Evolutionary conservation across 2,329 filamentous ascomycete species (phyloP), one percentile per base, ranked within the genome.

Genomic region (Fusarium cicatricum): DNA sequence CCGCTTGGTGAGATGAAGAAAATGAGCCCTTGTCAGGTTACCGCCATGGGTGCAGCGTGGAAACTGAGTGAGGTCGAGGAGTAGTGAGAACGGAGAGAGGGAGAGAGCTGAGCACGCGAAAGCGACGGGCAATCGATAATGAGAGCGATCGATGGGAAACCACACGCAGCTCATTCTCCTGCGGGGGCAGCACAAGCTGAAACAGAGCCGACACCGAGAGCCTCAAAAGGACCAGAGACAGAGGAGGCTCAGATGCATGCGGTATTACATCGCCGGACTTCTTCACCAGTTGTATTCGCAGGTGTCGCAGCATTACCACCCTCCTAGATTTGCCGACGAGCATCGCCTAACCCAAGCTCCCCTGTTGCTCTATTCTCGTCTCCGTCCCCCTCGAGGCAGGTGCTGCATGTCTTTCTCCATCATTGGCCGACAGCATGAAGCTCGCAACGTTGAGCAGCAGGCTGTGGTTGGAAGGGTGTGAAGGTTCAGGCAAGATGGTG

Each of bases 401-500:
- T 45, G 54, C 28, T 60, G 54, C 50, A 37, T 40, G 54, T 38
- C 36, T 38, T 37, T 37, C 14, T 33, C 29, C 28, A 33, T 21
- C 31, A 68, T 68, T 68, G 65, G 65, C 36, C 34, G 31, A 29
- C 16, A 32, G 29, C 11, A 33, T 31, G 11, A 26, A 41, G 45
- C 51, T 52, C 54, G 34, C 50, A 57, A 55, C 52, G 46, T 62
- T 54, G 52, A 65, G 53, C 62, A 52, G 44, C 47, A 44, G 50
- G 54, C 38, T 40, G 44, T 39, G 47, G 16, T 49, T 45, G 56
- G 36, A 52, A 26, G 49, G 50, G 17, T 36, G 46, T 49, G 32
- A 51, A 56, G 43, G 49, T 43, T 62, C 50, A 43, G 64, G 57
- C 38, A 52, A 49, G 52, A 56, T 54, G 64, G 62, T 66, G 65